phyloP scores from a whole-genome alignment of 768 basidiomycete genomes.

The Hemileccinum rubropunctum region DNA sequence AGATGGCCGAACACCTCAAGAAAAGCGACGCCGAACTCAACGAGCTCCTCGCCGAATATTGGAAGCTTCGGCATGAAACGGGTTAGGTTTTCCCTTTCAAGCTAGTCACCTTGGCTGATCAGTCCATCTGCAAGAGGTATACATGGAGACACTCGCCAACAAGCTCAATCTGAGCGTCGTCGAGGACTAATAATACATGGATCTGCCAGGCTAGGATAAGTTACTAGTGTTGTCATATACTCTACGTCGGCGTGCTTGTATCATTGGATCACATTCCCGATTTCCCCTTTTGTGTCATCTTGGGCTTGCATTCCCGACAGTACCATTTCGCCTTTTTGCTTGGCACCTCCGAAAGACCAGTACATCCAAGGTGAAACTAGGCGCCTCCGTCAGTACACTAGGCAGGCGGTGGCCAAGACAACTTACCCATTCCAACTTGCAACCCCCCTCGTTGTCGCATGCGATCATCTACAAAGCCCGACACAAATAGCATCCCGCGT shows the following conservation, averaged over 20 bases:
- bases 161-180: conserved; percentile 63
- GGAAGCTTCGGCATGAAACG: conserved; percentile 73
- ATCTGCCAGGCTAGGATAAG: conserved; percentile 1
- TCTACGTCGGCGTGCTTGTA: background rate
- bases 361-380: conserved; percentile 74
- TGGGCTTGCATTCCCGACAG: conserved; percentile 58
- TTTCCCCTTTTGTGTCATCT: conserved; percentile 35
- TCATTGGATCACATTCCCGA: conserved; percentile 20
- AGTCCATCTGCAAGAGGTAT: conserved; percentile 56
- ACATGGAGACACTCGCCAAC: conserved; percentile 84
- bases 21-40: conserved; percentile 76
- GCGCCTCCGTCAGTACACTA: background rate
- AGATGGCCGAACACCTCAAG: conserved; percentile 79
- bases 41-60: conserved; percentile 80
- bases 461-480: conserved; percentile 70
- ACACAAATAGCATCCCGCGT: background rate
- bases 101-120: background rate
- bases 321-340: conserved; percentile 62
- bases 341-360: conserved; percentile 56
- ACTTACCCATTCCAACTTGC: conserved; percentile 82
- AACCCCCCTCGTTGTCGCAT: conserved; percentile 68
- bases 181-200: conserved; percentile 15
- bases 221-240: conserved; percentile 7
- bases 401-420: background rate
- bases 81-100: conserved; percentile 40